Evolutionary conservation across 1,284 basidiomycete genomes (phyloP).

Genomic region (Sporisorium iseilematis-ciliati): DNA sequence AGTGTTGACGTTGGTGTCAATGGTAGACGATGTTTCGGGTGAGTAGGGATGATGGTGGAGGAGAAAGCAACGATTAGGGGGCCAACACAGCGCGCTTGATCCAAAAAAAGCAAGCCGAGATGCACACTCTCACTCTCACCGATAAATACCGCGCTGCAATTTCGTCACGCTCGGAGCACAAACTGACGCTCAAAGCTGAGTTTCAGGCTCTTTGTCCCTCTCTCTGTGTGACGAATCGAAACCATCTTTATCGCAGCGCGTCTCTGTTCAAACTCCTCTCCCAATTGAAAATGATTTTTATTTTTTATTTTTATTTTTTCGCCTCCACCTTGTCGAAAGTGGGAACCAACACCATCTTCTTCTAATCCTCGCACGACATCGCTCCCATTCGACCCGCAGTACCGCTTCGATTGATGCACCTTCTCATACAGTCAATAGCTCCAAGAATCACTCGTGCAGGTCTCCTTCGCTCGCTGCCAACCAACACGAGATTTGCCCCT

Average conservation of each 20-base stretch:
- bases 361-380: conserved; percentile 8
- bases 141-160: neutral
- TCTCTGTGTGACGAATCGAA: no score
- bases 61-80: conserved; percentile 17
- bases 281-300: neutral
- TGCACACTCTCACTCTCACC: conserved; percentile 1
- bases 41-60: conserved; percentile 23
- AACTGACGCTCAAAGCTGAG: neutral
- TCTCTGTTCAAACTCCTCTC: no score
- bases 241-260: no score
- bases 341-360: conserved; percentile 12
- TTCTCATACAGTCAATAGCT: neutral
- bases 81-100: neutral
- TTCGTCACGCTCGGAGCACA: neutral
- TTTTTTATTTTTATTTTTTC: neutral
- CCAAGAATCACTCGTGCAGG: conserved; percentile 6
- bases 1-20: neutral
- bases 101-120: conserved; percentile 7
- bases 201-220: no score
- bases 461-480: neutral
- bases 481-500: neutral
- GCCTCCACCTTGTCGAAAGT: conserved; percentile 24
- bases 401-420: conserved; percentile 14
- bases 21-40: neutral
- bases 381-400: neutral